Base-by-base conservation (phyloP, 2,329 filamentous ascomycete species). In the Purpureocillium lavendulum region DNA sequence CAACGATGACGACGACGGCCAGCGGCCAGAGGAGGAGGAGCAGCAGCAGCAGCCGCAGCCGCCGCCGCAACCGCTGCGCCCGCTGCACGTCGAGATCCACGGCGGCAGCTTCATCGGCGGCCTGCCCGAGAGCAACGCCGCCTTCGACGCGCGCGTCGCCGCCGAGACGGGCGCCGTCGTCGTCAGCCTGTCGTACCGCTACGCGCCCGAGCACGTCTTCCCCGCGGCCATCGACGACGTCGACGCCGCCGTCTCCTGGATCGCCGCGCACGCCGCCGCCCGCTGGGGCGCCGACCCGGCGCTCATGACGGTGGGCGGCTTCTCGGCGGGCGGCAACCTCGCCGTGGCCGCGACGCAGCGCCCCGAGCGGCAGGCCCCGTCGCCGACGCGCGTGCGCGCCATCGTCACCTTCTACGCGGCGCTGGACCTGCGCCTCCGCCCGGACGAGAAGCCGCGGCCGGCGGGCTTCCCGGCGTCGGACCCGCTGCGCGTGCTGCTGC, bases 121-220 rank as follows among this genome's bases (percentile, higher is more conserved):
- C 15, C 43, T 67, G 2, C 56, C 66, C 2, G 68, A 70, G 35
- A 50, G 57, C 6, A 50, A 59, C 17, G 58, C 57, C 2, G 38
- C 45, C 0, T 65, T 64, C 38, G 60, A 61, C 40, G 41, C 52
- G 2, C 43, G 49, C 5, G 43, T 70, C 1, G 60, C 60, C 1
- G 44, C 52, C 13, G 47, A 57, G 30, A 69, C 66, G 0, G 67
- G 62, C 1, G 65, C 66, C 2, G 59, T 71, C 0, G 66, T 67
- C 13, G 56, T 74, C 7, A 69, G 68, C 41, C 60, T 73, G 4
- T 68, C 71, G 14, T 75, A 75, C 45, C 59, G 71, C 2, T 61
- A 72, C 26, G 71, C 69, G 7, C 72, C 71, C 0, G 70, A 73
- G 41, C 56, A 73, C 45, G 55, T 58, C 17, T 75, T 74, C 41